Evolutionary conservation across 345 rosid genomes (phyloP).

Genomic region (Bruguiera gymnorhiza): DNA sequence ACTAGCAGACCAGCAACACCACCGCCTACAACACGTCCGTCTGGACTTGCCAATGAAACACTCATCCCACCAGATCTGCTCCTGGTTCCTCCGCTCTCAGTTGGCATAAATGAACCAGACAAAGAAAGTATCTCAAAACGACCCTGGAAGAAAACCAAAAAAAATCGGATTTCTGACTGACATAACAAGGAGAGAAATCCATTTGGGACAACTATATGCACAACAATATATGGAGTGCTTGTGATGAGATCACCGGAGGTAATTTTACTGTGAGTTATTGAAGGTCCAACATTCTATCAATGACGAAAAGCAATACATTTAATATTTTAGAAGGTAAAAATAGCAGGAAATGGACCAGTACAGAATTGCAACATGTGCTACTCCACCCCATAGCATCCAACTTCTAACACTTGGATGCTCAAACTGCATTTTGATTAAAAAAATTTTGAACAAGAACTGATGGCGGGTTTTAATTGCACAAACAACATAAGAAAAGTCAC

Average conservation of each 20-base stretch:
- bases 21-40: conserved; percentile 96
- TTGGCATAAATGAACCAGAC: conserved; percentile 88
- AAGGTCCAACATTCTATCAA: not conserved
- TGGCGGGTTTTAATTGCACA: too few species aligned
- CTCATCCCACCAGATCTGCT: conserved; percentile 98
- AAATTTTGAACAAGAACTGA: too few species aligned
- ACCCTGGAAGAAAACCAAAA: conserved; percentile 47
- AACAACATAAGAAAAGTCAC: too few species aligned
- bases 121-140: conserved; percentile 90
- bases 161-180: not conserved
- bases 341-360: too few species aligned
- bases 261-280: not conserved
- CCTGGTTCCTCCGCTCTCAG: conserved; percentile 77
- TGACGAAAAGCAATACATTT: too few species aligned
- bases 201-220: too few species aligned
- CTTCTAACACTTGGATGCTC: too few species aligned
- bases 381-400: too few species aligned
- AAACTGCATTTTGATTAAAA: too few species aligned
- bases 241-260: not conserved
- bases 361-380: not conserved
- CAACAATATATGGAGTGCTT: too few species aligned
- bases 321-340: not conserved
- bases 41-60: conserved; percentile 83
- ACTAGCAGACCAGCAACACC: conserved; percentile 87
- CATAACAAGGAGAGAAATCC: not conserved